These are phyloP conservation scores for Aspergillus panamensis DNA, from an alignment of 495 filamentous ascomycete genomes.

Conservation along the genomic window DNA sequence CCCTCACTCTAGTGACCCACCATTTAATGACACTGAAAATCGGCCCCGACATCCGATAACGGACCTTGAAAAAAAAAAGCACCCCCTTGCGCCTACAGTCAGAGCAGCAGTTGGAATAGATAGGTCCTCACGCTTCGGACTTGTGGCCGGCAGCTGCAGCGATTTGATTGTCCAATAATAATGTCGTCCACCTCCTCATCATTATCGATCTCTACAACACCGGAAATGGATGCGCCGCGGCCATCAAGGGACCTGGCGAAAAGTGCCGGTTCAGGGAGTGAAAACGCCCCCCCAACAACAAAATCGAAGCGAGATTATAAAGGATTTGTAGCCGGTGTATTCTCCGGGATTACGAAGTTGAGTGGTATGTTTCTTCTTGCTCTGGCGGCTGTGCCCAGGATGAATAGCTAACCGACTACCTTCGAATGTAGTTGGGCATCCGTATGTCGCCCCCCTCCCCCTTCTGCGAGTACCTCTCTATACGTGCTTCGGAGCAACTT, in stretches of 20 bases:
- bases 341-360: conserved; percentile 88
- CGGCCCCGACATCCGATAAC: conserved; percentile 15
- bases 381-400: background rate
- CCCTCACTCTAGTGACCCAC: background rate
- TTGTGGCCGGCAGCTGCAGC: background rate
- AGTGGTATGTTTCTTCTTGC: conserved; percentile 54
- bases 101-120: background rate
- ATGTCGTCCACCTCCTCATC: conserved; percentile 32
- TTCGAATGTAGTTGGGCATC: conserved; percentile 56
- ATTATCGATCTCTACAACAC: conserved; percentile 15
- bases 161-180: background rate
- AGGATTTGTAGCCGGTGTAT: conserved; percentile 91
- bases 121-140: background rate
- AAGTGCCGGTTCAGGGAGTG: conserved; percentile 1
- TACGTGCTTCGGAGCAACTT: background rate
- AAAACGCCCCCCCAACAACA: conserved; percentile 16
- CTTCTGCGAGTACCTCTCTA: background rate
- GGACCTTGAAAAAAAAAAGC: conserved; percentile 5
- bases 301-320: conserved; percentile 59
- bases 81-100: background rate
- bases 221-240: conserved; percentile 18
- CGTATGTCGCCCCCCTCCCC: conserved; percentile 40
- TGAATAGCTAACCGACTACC: conserved; percentile 16
- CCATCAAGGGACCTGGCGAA: conserved; percentile 6
- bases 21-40: conserved; percentile 5